phyloP scores from a whole-genome alignment of 2,329 filamentous ascomycete species.

The Verticillium dahliae region DNA sequence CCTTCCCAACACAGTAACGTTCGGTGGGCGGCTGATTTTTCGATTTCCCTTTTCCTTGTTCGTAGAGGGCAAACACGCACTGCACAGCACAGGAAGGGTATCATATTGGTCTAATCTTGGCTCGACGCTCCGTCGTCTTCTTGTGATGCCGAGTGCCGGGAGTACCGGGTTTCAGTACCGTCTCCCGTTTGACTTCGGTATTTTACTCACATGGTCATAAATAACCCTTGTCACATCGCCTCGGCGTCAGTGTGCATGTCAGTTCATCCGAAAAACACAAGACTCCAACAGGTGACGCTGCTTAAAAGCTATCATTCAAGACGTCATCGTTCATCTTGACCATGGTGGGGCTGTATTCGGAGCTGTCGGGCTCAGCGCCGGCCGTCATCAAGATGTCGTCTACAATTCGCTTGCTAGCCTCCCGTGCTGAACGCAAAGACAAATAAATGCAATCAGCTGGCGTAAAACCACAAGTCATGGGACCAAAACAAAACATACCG shows the following conservation, averaged over 20 bases:
- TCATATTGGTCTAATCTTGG: neutral
- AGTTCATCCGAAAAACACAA: neutral
- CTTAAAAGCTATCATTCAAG: constrained; percentile 55
- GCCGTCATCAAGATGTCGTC: constrained; percentile 73
- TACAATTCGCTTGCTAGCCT: constrained; percentile 76
- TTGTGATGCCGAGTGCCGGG: neutral
- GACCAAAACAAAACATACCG: constrained; percentile 32
- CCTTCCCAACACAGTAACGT: too few species aligned
- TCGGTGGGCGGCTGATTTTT: too few species aligned
- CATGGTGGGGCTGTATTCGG: constrained; percentile 58
- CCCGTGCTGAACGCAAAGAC: constrained; percentile 48
- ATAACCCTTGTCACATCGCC: neutral
- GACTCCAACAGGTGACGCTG: neutral
- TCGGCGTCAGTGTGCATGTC: neutral
- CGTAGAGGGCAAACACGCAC: neutral
- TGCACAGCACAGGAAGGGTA: neutral
- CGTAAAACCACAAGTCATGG: neutral
- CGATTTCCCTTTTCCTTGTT: neutral
- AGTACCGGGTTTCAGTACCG: too few species aligned
- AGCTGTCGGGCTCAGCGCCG: constrained; percentile 51
- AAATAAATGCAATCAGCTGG: constrained; percentile 11
- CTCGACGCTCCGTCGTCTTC: neutral
- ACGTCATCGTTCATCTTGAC: constrained; percentile 59
- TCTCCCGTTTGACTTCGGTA: neutral
- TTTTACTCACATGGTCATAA: neutral